A percentile compares a stretch with the other conserved stretches of the same genome.
Conservation (phyloP, 2,329 filamentous ascomycete genomes). For the Pezicula rhizophila region DNA sequence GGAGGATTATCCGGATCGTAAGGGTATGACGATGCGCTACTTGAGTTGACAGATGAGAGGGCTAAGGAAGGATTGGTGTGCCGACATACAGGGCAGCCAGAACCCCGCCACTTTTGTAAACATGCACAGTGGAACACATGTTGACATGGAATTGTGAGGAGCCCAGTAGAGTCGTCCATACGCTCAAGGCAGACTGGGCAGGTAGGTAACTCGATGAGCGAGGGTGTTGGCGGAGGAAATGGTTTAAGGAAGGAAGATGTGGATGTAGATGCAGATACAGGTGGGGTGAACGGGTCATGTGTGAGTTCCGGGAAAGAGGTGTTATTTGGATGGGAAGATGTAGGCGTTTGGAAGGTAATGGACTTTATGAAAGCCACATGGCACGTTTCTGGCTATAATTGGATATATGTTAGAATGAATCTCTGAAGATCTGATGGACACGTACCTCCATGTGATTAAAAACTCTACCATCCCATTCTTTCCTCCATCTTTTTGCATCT, state of each 20-base stretch:
- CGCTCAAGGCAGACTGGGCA: slow-evolving; percentile 94
- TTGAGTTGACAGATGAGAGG: slow-evolving; percentile 21
- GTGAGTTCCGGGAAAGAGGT: slow-evolving; percentile 51
- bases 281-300: slow-evolving; percentile 52
- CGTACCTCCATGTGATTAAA: slow-evolving; percentile 86
- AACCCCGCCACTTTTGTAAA: slow-evolving; percentile 91
- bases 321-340: slow-evolving; percentile 19
- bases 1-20: slow-evolving; percentile 47
- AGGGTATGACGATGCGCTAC: slow-evolving; percentile 8
- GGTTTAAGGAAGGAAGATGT: slow-evolving; percentile 39
- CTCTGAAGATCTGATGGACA: slow-evolving; percentile 14
- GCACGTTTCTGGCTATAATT: slow-evolving; percentile 73
- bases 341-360: slow-evolving; percentile 64
- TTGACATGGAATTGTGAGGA: slow-evolving; percentile 93
- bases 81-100: slow-evolving; percentile 88
- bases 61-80: slow-evolving; percentile 64
- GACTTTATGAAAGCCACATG: slow-evolving; percentile 93
- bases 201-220: slow-evolving; percentile 84
- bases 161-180: slow-evolving; percentile 94
- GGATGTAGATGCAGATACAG: slow-evolving; percentile 35
- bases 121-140: slow-evolving; percentile 98
- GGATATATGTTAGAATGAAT: slow-evolving; percentile 1
- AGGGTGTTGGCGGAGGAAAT: slow-evolving; percentile 66
- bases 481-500: slow-evolving; percentile 73
- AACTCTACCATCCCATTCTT: slow-evolving; percentile 83